phyloP scores from a whole-genome alignment of 1,284 basidiomycete species.

The Ustilago xerochloae region DNA sequence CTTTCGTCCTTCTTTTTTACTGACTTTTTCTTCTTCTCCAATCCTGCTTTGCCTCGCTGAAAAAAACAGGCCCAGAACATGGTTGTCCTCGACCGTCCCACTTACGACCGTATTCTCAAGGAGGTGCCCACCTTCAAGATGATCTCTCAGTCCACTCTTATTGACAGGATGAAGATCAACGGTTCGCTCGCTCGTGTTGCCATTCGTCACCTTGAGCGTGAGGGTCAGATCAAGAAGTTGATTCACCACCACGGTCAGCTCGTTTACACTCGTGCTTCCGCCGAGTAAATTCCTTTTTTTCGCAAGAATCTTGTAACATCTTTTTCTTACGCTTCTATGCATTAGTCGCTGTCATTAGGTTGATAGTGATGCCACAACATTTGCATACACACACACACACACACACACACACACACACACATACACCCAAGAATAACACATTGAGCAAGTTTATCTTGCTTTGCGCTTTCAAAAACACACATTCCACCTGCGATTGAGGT shows the following conservation, averaged over 20 bases:
- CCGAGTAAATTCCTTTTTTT: slow-evolving; percentile 46
- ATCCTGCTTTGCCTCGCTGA: not conserved
- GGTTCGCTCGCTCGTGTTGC: slow-evolving; percentile 93
- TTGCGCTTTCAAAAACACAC: no score
- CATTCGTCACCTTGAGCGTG: slow-evolving; percentile 92
- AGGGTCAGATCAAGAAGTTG: slow-evolving; percentile 94
- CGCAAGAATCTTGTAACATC: not conserved
- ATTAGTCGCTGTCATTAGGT: not conserved
- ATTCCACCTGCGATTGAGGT: no score
- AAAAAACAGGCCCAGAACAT: slow-evolving; percentile 74
- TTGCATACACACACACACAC: no score
- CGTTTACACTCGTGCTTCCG: slow-evolving; percentile 76
- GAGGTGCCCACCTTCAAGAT: slow-evolving; percentile 99
- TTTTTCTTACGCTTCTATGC: no score
- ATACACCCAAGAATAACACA: not conserved
- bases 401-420: not conserved
- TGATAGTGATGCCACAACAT: slow-evolving; percentile 1
- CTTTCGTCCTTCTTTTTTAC: not conserved
- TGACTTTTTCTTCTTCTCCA: not conserved
- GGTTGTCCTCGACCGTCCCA: slow-evolving; percentile 78
- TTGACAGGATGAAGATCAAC: slow-evolving; percentile 96
- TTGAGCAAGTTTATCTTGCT: not conserved
- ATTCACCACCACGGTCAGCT: slow-evolving; percentile 95
- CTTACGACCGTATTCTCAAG: slow-evolving; percentile 96
- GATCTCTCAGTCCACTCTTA: slow-evolving; percentile 88